phyloP scores from a whole-genome alignment of 352 stramenopile genomes.

The Pythium aquatile region DNA sequence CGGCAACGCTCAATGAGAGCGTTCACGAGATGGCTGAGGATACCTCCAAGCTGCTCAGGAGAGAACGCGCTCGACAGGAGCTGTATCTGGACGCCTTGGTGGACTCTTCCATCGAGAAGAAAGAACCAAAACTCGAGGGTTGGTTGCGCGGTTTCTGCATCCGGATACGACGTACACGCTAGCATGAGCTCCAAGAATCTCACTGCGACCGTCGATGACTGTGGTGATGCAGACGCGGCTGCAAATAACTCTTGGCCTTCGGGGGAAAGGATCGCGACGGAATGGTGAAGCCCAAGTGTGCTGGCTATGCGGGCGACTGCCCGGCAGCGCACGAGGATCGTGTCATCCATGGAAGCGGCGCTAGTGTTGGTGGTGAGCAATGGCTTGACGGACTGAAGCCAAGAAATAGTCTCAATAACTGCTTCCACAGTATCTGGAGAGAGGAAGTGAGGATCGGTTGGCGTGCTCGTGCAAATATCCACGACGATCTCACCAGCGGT shows the following conservation, averaged over 20 bases:
- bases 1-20: constrained; percentile 63
- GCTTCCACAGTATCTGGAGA: constrained; percentile 18
- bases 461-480: constrained; percentile 49
- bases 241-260: constrained; percentile 15
- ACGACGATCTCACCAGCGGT: constrained; percentile 57
- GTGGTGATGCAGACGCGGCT: neutral
- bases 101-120: constrained; percentile 63
- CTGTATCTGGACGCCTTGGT: constrained; percentile 43
- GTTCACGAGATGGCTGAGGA: constrained; percentile 68
- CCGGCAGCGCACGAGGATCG: constrained; percentile 3
- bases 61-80: constrained; percentile 34
- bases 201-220: constrained; percentile 4
- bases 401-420: constrained; percentile 33
- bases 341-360: neutral
- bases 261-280: constrained; percentile 19
- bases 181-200: constrained; percentile 65
- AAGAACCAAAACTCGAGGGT: constrained; percentile 89
- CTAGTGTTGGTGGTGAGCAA: constrained; percentile 2
- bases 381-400: constrained; percentile 23
- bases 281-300: constrained; percentile 24
- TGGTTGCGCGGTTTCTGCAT: constrained; percentile 55
- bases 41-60: constrained; percentile 36
- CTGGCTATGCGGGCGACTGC: constrained; percentile 25
- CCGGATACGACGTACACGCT: constrained; percentile 51
- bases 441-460: constrained; percentile 12